Evolutionary conservation across 176 grass and related monocot species (phyloP).

Genomic region (Carex cristatella): DNA sequence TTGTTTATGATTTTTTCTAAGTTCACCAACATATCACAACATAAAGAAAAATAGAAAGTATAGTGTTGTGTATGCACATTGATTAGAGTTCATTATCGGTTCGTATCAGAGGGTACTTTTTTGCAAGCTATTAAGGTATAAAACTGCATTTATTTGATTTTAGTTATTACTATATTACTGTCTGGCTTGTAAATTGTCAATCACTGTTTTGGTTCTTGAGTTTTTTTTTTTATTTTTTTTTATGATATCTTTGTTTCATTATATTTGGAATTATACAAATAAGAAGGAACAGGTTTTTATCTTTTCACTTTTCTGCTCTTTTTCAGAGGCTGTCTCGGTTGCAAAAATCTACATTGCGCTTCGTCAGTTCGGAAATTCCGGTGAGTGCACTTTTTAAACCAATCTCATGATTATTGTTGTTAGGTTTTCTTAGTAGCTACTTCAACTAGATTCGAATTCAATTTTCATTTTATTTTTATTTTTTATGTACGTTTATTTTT

Average conservation of each 20-base stretch:
- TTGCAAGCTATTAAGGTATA: not conserved
- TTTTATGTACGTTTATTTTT: slow-evolving; percentile 25
- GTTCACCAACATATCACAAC: not conserved
- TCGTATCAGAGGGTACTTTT: not conserved
- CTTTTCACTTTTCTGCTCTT: not conserved
- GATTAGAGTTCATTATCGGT: not conserved
- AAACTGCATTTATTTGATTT: not conserved
- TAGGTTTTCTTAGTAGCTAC: not conserved
- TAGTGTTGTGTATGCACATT: not conserved
- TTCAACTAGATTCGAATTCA: not conserved
- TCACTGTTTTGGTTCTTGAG: not conserved
- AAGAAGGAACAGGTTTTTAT: not conserved
- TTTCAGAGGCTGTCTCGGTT: slow-evolving; percentile 69
- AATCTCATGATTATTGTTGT: not conserved
- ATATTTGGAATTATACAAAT: slow-evolving; percentile 9
- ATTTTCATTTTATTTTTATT: slow-evolving; percentile 1
- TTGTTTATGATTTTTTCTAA: not conserved
- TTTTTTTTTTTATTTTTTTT: not conserved
- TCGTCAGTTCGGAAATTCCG: not conserved
- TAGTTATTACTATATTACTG: not conserved
- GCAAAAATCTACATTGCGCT: slow-evolving; percentile 35
- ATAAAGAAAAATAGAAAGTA: not conserved
- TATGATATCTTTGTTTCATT: not conserved
- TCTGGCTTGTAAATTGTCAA: not conserved
- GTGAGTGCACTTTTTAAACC: not conserved